Percentiles rank a stretch among this genome's conserved stretches.
Conservation (phyloP, 2,329 filamentous ascomycete species). For the Gaeumannomyces tritici region DNA sequence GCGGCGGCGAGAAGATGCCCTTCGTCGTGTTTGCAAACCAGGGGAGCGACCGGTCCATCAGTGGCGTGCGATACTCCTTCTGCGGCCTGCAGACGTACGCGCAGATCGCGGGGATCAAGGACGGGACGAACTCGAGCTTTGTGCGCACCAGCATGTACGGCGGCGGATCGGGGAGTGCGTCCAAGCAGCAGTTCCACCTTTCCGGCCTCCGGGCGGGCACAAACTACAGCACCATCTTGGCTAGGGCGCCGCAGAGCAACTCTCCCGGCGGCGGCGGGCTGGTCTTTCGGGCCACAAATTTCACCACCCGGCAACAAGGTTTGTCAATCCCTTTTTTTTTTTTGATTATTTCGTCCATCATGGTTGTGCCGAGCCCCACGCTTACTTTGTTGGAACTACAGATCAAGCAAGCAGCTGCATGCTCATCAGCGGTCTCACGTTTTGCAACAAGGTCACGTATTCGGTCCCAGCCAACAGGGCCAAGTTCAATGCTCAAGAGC, state of each 20-base stretch:
- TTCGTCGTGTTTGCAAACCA: constrained; percentile 72
- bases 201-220: constrained; percentile 63
- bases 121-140: constrained; percentile 35
- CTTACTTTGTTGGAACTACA: neutral
- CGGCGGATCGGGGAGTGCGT: constrained; percentile 53
- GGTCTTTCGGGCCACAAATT: constrained; percentile 63
- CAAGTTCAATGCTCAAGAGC: constrained; percentile 45
- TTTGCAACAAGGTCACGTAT: constrained; percentile 84
- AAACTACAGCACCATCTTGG: constrained; percentile 64
- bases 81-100: constrained; percentile 67
- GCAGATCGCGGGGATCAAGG: constrained; percentile 48
- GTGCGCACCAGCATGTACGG: constrained; percentile 58
- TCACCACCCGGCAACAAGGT: constrained; percentile 69
- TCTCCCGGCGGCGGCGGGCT: constrained; percentile 63
- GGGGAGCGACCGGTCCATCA: constrained; percentile 49
- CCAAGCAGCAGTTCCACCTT: constrained; percentile 84
- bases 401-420: constrained; percentile 66
- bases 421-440: constrained; percentile 75
- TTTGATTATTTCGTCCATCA: neutral
- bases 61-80: constrained; percentile 68
- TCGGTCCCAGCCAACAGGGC: constrained; percentile 72
- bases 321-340: constrained; percentile 18
- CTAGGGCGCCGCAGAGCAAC: constrained; percentile 38
- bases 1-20: constrained; percentile 44
- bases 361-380: neutral